Conservation (phyloP, 106 monocot genomes). For the Platanthera zijinensis region DNA sequence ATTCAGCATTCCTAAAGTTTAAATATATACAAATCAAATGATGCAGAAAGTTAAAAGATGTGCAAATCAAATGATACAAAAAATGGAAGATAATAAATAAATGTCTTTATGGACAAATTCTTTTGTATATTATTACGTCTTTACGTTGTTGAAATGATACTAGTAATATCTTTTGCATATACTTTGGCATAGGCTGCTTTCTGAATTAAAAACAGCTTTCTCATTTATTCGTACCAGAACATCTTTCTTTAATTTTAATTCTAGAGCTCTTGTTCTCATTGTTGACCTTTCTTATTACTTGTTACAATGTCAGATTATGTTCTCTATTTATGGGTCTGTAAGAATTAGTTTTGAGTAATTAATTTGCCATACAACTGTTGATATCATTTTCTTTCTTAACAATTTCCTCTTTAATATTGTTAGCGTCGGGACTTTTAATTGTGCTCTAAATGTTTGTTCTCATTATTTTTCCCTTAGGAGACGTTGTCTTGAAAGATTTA, state of each 20-base stretch:
- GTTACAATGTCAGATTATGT: neutral
- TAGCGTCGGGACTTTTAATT: neutral
- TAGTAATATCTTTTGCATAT: neutral
- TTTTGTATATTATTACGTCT: neutral
- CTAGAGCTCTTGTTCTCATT: neutral
- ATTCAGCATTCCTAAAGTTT: no score
- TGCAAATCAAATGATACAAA: neutral
- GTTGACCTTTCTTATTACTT: neutral
- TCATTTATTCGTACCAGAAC: neutral
- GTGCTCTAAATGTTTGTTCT: neutral
- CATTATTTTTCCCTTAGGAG: slow-evolving; percentile 34
- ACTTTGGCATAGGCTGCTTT: neutral
- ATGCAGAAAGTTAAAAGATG: no score
- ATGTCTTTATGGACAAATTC: neutral
- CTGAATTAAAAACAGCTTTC: no score
- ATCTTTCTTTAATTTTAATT: neutral
- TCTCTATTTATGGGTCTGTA: slow-evolving; percentile 3
- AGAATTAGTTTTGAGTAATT: neutral
- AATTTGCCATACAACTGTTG: neutral
- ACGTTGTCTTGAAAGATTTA: slow-evolving; percentile 90
- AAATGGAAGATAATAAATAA: neutral
- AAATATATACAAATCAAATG: no score
- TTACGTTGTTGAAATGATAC: neutral
- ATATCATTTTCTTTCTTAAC: neutral
- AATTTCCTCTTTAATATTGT: neutral